Evolutionary conservation across 106 monocot genomes (phyloP), one percentile per base, ranked within the genome.

Genomic region (Acanthochlamys bracteata): DNA sequence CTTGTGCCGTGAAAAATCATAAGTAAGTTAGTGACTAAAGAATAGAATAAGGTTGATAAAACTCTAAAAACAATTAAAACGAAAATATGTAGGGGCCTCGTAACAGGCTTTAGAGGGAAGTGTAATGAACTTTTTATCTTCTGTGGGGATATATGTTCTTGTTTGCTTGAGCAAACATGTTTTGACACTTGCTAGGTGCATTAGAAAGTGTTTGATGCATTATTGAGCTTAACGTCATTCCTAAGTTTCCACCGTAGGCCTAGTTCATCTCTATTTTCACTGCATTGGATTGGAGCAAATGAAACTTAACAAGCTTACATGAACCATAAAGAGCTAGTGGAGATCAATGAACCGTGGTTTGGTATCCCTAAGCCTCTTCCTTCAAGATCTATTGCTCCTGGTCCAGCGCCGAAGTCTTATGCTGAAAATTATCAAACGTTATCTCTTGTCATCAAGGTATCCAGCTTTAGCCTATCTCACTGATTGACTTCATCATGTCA

Each of bases 221-320:
- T 49, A 49, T 49, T 49, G 17, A 49, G 15, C 12, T 49, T 49
- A 17, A 14, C 17, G 10, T 12, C 12, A 14, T 49, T 49, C 49
- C 49, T 49, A 49, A 14, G 3, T 49, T 49, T 2, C 15, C 9
- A 4, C 10, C 17, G 49, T 14, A 14, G 49, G 49, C 17, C 15
- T 14, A 10, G 9, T 2, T 3, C 3, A 1, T 2, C 21, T 55
- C 6, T 43, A 33, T n/a, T 55, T 15, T 60, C 7, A 24, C 66
- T 76, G 63, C 76, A 92, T 62, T 23, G 73, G 49, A 42, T 76
- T 85, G 23, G n/a, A 73, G 77, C 54, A 78, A 71, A 58, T 46
- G 82, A 57, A 84, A 82, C 74, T n/a, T n/a, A 68, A 80, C 58
- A 33, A 57, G 84, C 82, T 22, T 93, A 80, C 67, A 64, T 66